Conservation (phyloP, 768 basidiomycete genomes). For the Lactifluus volemus region DNA sequence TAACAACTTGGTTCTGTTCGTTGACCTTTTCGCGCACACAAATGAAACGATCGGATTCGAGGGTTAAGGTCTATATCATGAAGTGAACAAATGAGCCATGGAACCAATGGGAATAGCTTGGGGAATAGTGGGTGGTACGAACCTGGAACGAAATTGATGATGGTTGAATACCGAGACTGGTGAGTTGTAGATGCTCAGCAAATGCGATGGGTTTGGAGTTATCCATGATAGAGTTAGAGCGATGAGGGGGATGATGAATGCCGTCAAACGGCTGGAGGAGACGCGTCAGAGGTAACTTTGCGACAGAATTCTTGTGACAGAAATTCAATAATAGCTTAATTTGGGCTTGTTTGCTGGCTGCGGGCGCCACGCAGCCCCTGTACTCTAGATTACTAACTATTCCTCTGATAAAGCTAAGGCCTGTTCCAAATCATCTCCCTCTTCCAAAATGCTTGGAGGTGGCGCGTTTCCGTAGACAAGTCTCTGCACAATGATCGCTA, state of each 20-base stretch:
- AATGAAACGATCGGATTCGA: constrained; percentile 98
- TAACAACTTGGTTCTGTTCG: constrained; percentile 96
- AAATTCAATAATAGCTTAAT: background rate
- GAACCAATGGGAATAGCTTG: background rate
- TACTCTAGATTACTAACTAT: constrained; percentile 21
- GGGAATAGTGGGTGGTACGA: constrained; percentile 26
- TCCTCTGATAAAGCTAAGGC: constrained; percentile 60
- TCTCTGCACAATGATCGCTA: constrained; percentile 68
- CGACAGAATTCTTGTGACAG: too few relatives aligned
- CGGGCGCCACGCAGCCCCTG: too few relatives aligned
- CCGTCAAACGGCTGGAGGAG: constrained; percentile 3
- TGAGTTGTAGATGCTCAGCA: constrained; percentile 89
- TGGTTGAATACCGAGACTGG: constrained; percentile 92
- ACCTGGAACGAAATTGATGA: constrained; percentile 97
- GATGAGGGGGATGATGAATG: constrained; percentile 2
- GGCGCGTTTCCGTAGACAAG: constrained; percentile 63
- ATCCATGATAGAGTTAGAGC: constrained; percentile 24
- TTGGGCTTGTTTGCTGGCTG: constrained; percentile 18
- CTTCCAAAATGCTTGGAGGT: constrained; percentile 42
- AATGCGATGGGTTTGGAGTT: constrained; percentile 72
- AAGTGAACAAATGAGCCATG: background rate
- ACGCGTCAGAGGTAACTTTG: constrained; percentile 6
- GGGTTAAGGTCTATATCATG: constrained; percentile 64
- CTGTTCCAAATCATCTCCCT: constrained; percentile 65
- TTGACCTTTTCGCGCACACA: constrained; percentile 94